Evolutionary conservation across 1,284 basidiomycete species (phyloP).

Genomic region (Farysia itapuensis): DNA sequence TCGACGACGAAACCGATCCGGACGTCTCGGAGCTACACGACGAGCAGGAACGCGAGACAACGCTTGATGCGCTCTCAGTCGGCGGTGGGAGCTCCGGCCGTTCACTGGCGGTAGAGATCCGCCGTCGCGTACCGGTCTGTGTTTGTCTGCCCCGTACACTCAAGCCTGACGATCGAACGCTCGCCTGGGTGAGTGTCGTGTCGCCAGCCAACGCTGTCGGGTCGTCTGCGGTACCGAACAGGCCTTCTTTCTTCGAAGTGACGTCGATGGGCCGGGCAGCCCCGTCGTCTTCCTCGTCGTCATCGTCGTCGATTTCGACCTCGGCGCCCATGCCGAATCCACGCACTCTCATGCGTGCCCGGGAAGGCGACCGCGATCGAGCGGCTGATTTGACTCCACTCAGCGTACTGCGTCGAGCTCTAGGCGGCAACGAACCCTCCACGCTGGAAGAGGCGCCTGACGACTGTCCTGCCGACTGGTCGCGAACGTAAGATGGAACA

Average conservation of each 20-base stretch:
- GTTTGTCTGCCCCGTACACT: not conserved
- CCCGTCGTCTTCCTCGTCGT: conserved; percentile 39
- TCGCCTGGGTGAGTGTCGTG: not conserved
- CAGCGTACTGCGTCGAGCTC: conserved; percentile 11
- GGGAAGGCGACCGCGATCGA: conserved; percentile 16
- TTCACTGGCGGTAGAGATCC: conserved; percentile 26
- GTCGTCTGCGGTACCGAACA: not conserved
- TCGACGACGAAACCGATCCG: conserved; percentile 2
- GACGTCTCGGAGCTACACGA: conserved; percentile 3
- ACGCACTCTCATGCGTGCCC: conserved; percentile 22
- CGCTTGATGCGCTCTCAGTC: conserved; percentile 7
- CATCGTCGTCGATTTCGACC: conserved; percentile 42
- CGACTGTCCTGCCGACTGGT: conserved; percentile 2
- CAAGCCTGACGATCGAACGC: not conserved
- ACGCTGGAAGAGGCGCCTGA: conserved; percentile 14
- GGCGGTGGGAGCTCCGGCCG: conserved; percentile 28
- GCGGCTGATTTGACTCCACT: conserved; percentile 1
- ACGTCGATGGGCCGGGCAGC: not conserved
- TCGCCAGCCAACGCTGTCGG: not conserved
- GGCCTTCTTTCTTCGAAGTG: conserved; percentile 38
- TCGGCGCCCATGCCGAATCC: conserved; percentile 43
- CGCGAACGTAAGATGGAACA: conserved; percentile 13
- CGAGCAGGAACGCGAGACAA: conserved; percentile 3
- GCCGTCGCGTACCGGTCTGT: conserved; percentile 1
- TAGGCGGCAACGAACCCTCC: conserved; percentile 18